These are phyloP conservation scores for Mucor circinelloides DNA, from an alignment of 371 early-diverging fungal species.

Conservation along the genomic window DNA sequence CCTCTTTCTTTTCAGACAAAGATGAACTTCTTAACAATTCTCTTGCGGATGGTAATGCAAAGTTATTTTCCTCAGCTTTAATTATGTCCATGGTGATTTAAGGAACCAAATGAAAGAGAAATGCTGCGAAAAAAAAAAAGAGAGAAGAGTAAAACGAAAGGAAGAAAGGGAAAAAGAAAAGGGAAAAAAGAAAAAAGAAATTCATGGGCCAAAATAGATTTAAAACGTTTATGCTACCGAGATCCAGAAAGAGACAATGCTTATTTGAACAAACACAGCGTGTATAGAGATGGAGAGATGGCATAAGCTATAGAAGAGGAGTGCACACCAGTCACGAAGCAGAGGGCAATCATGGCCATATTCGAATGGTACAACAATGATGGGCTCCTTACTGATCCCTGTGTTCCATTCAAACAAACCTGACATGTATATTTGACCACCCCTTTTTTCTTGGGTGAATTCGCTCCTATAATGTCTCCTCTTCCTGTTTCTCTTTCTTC, in stretches of 20 bases:
- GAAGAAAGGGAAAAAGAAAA: not conserved
- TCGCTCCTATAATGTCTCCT: not conserved
- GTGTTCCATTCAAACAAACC: not conserved
- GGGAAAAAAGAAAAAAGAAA: conserved; percentile 11
- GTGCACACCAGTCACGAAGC: conserved; percentile 1
- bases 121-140: not conserved
- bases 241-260: not conserved
- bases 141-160: not conserved
- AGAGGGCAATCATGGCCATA: not conserved
- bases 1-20: not conserved
- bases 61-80: not conserved
- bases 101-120: not conserved
- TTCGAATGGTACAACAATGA: not conserved
- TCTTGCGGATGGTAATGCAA: conserved; percentile 35
- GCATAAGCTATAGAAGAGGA: not conserved
- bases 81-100: conserved; percentile 2
- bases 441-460: not conserved
- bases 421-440: not conserved
- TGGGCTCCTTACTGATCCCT: not conserved
- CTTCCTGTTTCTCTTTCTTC: not conserved
- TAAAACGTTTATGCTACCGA: conserved; percentile 2
- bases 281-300: not conserved
- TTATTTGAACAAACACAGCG: not conserved
- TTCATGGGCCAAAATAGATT: conserved; percentile 1
- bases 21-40: conserved; percentile 25